Base-by-base conservation (phyloP, 2,329 filamentous ascomycete species). In the Fusarium nygamai region DNA sequence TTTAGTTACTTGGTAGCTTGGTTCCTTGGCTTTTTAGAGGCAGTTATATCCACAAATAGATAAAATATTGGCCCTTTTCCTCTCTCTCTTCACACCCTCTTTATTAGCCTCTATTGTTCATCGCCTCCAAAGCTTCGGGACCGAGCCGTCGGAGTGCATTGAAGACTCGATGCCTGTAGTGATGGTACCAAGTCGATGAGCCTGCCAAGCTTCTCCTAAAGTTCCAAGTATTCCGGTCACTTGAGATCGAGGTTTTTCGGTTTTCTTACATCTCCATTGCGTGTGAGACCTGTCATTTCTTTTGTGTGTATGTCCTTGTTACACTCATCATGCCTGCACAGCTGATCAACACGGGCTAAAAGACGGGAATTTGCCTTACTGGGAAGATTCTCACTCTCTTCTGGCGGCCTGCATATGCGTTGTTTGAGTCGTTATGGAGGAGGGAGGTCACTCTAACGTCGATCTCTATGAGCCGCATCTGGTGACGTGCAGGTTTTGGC, bases 391-490 rank as follows among this genome's bases (percentile, higher is more conserved):
- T 14, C 9, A 38, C 12, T 33, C 71, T 43, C 36, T 74, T 74
- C 56, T 69, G 57, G 60, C 67, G 31, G 31, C n/a, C 31, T 72
- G 71, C 71, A 74, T 74, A 68, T 74, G 60, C 56, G 34, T 16
- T 36, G 46, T 13, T 24, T 56, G 41, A 53, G 59, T 44, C 53
- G 44, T 50, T n/a, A 56, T 12, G 12, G 41, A 29, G 27, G 27
- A 7, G 24, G 13, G 14, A 58, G 56, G 56, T 33, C 16, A 59
- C 31, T 47, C 17, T 22, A 39, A 41, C 20, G 47, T 60, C 67
- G 69, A 72, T 73, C 65, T 66, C 44, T 68, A 46, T 54, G 67
- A 74, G 71, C 71, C 67, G 71, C 64, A 73, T 59, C 29, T 54
- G 57, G 67, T 67, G 69, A 64, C 27, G 53, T 59, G 57, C 68